Base-by-base conservation (phyloP, 805 yeast genomes). In the Saturnispora galanensis region DNA sequence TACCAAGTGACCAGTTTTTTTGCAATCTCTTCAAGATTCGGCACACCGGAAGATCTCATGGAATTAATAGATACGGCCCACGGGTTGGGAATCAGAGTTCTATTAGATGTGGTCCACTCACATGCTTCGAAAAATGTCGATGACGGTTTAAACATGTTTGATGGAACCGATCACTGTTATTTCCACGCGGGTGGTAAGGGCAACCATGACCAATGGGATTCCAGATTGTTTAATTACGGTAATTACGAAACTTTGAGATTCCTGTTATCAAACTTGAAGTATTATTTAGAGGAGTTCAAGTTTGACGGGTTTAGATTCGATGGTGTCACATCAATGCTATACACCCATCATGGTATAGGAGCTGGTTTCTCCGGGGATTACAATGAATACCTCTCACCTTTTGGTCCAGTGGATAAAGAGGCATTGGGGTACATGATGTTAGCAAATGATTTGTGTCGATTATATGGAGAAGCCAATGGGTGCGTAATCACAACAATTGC, bases 301-400 rank as follows among this genome's bases (percentile, higher is more conserved):
- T 90, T 90, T 62, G 98, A 90, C 57, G 98, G 98, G 4, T 90
- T 89, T 67, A 71, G 98, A 57, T 90, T 90, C 54, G 98, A 90
- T 62, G 98, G 98, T 50, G 96, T 90, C 41, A 90, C 97, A 18
- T 77, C 87, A 44, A 89, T 90, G 96, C 68, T 90, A 31, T 90
- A 90, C 60, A 60, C 73, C 38, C 97, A 90, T 60, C 98, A 90
- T 62, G 98, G 98, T 39, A 75, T 86, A 44, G 93, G 96, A 45
- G 76, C 72, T 47, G 88, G 88, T 0, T 90, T 90, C 62, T 77
- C 88, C 47, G 98, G 98, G 42, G 88, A 86, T 55, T 90, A 90
- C 62, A 79, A 84, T 56, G 98, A 90, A 66, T 90, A 90, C 59
- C 75, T 90, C 55, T 82, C 84, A 45, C 78, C 77, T 13, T 76